Evolutionary conservation across 495 filamentous ascomycete species (phyloP).

Genomic region (Penicillium tannophilum): DNA sequence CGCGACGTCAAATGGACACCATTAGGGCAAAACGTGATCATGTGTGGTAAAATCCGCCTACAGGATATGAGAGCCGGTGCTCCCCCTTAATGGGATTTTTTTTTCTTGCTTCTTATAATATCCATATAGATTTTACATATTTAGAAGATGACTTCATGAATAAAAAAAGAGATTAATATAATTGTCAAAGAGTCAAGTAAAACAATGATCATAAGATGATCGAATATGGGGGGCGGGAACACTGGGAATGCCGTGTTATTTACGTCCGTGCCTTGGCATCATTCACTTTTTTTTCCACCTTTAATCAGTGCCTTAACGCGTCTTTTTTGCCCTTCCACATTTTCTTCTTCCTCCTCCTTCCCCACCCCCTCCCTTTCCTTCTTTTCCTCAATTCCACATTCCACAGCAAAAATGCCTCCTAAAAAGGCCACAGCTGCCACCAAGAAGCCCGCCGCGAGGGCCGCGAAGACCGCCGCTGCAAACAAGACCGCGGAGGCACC

Average conservation of each 20-base stretch:
- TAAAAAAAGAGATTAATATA: neutral
- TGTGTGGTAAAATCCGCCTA: constrained; percentile 62
- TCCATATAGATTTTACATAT: no score
- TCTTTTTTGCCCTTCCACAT: constrained; percentile 9
- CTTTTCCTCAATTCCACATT: constrained; percentile 14
- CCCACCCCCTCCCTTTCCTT: constrained; percentile 1
- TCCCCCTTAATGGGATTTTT: neutral
- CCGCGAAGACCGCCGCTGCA: constrained; percentile 19
- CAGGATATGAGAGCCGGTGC: neutral
- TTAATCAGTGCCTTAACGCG: constrained; percentile 15
- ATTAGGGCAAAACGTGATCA: constrained; percentile 74
- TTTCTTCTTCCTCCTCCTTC: constrained; percentile 6
- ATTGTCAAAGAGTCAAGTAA: neutral
- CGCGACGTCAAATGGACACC: constrained; percentile 70
- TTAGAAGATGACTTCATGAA: neutral
- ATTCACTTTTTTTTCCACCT: constrained; percentile 14
- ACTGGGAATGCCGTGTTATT: constrained; percentile 29
- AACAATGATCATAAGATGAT: neutral
- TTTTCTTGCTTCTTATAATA: no score
- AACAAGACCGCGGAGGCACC: constrained; percentile 11
- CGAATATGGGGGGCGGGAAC: constrained; percentile 1
- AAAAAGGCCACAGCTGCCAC: constrained; percentile 29
- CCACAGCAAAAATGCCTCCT: constrained; percentile 34
- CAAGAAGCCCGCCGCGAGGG: constrained; percentile 11
- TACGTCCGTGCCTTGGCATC: constrained; percentile 15